Base-by-base conservation (phyloP, 306 rosid genomes). In the Rubus idaeus region DNA sequence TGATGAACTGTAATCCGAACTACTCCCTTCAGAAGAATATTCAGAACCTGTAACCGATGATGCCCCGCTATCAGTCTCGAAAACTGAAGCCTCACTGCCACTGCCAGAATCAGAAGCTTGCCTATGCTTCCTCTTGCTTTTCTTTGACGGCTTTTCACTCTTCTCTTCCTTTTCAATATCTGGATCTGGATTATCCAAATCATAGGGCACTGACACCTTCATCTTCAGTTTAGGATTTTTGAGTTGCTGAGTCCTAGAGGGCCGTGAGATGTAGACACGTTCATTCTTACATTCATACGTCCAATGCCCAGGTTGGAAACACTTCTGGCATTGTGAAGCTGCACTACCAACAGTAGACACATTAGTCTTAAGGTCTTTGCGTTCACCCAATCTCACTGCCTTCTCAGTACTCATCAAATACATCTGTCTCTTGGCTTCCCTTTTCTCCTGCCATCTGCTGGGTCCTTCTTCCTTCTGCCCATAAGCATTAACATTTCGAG, bases 381-480 rank as follows among this genome's bases (percentile, higher is more conserved):
- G 78, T 87, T 86, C 99, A 68, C 99, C 99, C 89, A 96, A 87
- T 79, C 86, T 88, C 56, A 96, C 99, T 68, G 97, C 96, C 79
- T 96, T 91, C 62, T 96, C 99, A 58, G 99, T 96, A 89, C 99
- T 96, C 97, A 88, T 91, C 89, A 96, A 82, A 81, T 96, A 96
- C 99, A 96, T 92, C 78, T 96, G 99, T 81, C 99, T 91, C 90
- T 92, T 96, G 1, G 98, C 98, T 78, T 96, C 99, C 83, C 97
- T 87, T 71, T 96, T 96, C 91, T 96, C 99, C 89, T 96, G 99
- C 99, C 99, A 96, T 91, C 99, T 87, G 88, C 99, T 96, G 60
- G 99, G 99, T n/a, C 99, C 98, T 86, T 96, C 99, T 80, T 96
- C 99, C 76, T 96, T 96, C 89, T 96, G 98, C 79, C 99, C 99